Evolutionary conservation across 192 early-diverging fungal species (phyloP), one percentile per base, ranked within the genome.

Genomic region (Rhizophagus sp.): DNA sequence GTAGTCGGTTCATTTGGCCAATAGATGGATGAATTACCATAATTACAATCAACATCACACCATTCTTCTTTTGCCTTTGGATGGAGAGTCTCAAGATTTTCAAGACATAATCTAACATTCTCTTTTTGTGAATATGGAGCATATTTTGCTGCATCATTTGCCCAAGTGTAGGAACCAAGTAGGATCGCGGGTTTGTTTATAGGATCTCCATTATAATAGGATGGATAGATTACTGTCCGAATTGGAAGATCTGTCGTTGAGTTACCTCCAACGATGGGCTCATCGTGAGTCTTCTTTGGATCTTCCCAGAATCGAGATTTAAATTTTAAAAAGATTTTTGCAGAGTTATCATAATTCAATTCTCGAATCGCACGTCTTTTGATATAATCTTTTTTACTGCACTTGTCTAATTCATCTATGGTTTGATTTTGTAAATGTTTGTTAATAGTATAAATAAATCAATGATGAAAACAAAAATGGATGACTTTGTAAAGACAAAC

Each of bases 261-360:
- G 62, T 33, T 64, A 13, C 83, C 81, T 36, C 83, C 83, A 3
- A 73, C 49, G 27, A 83, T 83, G 6, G 17, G 0, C 2, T 13
- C 4, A 1, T 22, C 1, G 9, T 9, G 3, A 30, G 30, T 30
- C 30, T 30, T 30, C 30, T 30, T 30, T 30, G 30, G 30, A 12
- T 81, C 39, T 65, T 83, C 83, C 83, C 83, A 83, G 27, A 83
- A 83, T 17, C 83, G 81, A 12, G 61, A 73, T 25, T 69, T 81
- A 47, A 83, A 83, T 22, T 73, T 36, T 9, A 83, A 50, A 17
- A 73, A 76, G 2, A 83, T 64, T 30, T 83, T 83, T 11, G 36
- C 72, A 10, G 80, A 22, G 13, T 78, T 63, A 1, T n/a, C 24
- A 62, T 83, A 83, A 41, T 13, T 17, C 0, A 83, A 72, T 13